These are phyloP conservation scores for Huiozyma naganishii DNA, from an alignment of 805 yeast genomes.

Conservation along the genomic window DNA sequence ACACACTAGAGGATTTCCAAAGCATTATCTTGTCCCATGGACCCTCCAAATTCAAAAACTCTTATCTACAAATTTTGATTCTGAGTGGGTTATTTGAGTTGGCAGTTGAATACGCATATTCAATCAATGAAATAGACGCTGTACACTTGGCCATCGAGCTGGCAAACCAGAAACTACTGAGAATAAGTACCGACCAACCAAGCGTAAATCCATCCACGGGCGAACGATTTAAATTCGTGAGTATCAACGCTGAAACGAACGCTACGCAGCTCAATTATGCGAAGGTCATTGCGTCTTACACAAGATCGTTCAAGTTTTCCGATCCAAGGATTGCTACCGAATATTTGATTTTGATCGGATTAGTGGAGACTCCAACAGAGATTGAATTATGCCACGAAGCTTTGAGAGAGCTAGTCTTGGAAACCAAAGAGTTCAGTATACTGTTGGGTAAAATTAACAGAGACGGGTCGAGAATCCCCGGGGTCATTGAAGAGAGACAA, in stretches of 20 bases:
- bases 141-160: conserved; percentile 83
- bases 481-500: conserved; percentile 72
- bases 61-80: conserved; percentile 62
- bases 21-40: conserved; percentile 63
- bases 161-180: conserved; percentile 56
- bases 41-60: conserved; percentile 55
- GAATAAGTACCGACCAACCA: conserved; percentile 3
- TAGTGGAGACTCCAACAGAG: conserved; percentile 38
- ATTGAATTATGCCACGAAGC: conserved; percentile 61
- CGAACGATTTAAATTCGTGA: conserved; percentile 8
- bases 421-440: conserved; percentile 73
- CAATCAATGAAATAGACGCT: conserved; percentile 67
- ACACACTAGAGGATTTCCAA: conserved; percentile 66
- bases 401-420: conserved; percentile 70
- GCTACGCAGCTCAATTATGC: conserved; percentile 38
- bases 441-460: conserved; percentile 74
- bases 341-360: conserved; percentile 61
- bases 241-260: conserved; percentile 19
- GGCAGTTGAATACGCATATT: conserved; percentile 50
- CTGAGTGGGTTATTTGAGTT: conserved; percentile 73
- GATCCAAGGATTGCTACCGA: conserved; percentile 92
- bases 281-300: conserved; percentile 65
- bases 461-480: conserved; percentile 71
- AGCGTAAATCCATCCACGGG: not conserved
- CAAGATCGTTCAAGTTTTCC: conserved; percentile 69